These are phyloP conservation scores for Aspergillus sclerotioniger DNA, from an alignment of 495 filamentous ascomycete genomes.

Conservation along the genomic window DNA sequence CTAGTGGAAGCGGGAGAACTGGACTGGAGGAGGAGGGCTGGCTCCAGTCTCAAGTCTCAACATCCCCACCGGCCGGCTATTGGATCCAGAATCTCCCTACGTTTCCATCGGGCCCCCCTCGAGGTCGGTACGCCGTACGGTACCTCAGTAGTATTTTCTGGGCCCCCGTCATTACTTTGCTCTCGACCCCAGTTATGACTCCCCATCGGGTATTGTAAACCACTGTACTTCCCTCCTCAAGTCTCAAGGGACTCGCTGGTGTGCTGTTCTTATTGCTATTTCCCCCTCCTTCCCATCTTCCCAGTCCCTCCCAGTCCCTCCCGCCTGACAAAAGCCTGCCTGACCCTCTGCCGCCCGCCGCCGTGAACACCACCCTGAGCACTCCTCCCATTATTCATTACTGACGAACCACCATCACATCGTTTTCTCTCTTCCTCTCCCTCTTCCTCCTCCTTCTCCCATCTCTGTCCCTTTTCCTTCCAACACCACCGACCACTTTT, in stretches of 20 bases:
- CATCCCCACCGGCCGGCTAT: background rate
- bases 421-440: background rate
- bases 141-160: background rate
- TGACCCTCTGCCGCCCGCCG: conserved; percentile 2
- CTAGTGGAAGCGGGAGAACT: no score
- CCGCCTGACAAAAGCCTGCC: conserved; percentile 20
- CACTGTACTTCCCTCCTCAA: background rate
- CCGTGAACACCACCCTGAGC: conserved; percentile 8
- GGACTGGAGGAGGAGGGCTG: no score
- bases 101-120: background rate
- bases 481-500: background rate
- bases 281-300: conserved; percentile 9
- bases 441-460: conserved; percentile 1
- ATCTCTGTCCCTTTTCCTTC: conserved; percentile 19
- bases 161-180: no score
- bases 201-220: background rate
- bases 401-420: conserved; percentile 1
- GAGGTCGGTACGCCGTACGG: background rate
- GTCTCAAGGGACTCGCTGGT: background rate
- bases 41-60: background rate
- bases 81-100: background rate
- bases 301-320: background rate
- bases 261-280: background rate
- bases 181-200: no score
- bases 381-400: conserved; percentile 9